Base-by-base conservation (phyloP, 805 yeast genomes). In the Brettanomyces naardenensis region DNA sequence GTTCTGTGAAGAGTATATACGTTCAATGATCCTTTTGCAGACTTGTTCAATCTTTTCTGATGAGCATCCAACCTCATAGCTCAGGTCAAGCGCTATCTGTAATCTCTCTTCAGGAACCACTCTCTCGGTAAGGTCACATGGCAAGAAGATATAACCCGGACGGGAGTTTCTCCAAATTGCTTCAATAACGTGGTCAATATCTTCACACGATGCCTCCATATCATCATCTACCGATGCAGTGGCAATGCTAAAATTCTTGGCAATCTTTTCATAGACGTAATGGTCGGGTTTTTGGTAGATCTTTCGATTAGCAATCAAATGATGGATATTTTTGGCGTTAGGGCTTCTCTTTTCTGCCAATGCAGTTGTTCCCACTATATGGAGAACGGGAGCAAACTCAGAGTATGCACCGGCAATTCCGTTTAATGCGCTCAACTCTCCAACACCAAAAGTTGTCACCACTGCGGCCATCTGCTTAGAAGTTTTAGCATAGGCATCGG, bases 61-160 rank as follows among this genome's bases (percentile, higher is more conserved):
- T 9, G 45, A 11, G 30, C 50, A 53, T 0, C 19, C 5, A 2
- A 54, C 44, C 4, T 45, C 45, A 23, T 49, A 44, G 4, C 30
- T 28, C 23, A 69, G 41, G 9, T 45, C 26, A 21, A 59, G 39
- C 5, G 52, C 66, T 5, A 44, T 45, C 13, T 13, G 18, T 29
- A 78, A 60, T 36, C 64, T 57, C 2, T 40, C 32, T n/a, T 61
- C 43, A 7, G 64, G 59, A 43, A 75, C 64, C 14, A 48, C 33
- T 84, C 55, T 78, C 77, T 58, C 62, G 6, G 78, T 68, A 47
- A 84, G 54, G 55, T 88, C 92, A 33, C 73, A 63, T 1, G 96
- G 96, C 33, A 89, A 60, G 53, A 77, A 86, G 33, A 89, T 56
- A 51, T 84, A 87, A 5, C 95, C 96, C 0, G 97, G 97, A 56